Conservation (phyloP, 129 eudicot species). For the Escallonia herrerae region DNA sequence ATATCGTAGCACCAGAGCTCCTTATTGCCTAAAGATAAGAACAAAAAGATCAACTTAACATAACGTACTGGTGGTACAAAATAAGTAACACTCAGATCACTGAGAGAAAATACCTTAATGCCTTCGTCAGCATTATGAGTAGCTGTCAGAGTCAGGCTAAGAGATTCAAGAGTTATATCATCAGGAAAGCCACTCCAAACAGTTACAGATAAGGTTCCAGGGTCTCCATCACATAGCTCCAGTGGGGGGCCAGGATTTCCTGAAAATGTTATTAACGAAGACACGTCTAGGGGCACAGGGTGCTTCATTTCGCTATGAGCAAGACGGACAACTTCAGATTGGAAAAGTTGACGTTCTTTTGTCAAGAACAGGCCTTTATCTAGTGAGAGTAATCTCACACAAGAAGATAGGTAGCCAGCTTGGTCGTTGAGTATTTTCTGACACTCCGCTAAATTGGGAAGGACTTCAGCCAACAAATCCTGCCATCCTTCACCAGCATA, state of each 20-base stretch:
- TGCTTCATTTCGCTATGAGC: slow-evolving; percentile 89
- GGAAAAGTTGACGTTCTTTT: slow-evolving; percentile 85
- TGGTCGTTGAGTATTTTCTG: slow-evolving; percentile 85
- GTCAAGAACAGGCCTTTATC: slow-evolving; percentile 71
- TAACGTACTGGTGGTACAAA: slow-evolving; percentile 4
- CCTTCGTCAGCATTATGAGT: slow-evolving; percentile 83
- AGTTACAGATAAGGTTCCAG: slow-evolving; percentile 67
- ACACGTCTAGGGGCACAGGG: slow-evolving; percentile 92
- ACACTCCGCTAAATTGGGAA: slow-evolving; percentile 92
- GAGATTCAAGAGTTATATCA: slow-evolving; percentile 86
- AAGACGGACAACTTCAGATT: slow-evolving; percentile 77
- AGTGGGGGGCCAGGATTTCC: slow-evolving; percentile 80
- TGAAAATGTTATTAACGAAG: slow-evolving; percentile 78
- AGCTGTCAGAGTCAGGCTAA: slow-evolving; percentile 74
- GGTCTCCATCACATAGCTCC: slow-evolving; percentile 89
- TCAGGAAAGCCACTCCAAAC: slow-evolving; percentile 97
- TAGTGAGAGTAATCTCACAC: slow-evolving; percentile 83
- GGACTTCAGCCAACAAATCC: slow-evolving; percentile 84
- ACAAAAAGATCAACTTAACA: not conserved
- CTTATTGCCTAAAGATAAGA: slow-evolving; percentile 55
- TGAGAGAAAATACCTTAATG: slow-evolving; percentile 56
- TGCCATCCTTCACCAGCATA: slow-evolving; percentile 98
- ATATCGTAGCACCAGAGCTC: slow-evolving; percentile 61
- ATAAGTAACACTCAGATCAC: slow-evolving; percentile 1
- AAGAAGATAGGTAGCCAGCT: slow-evolving; percentile 85